These are phyloP conservation scores for Stropharia rugosoannulata DNA, from an alignment of 768 basidiomycete genomes.

Conservation along the genomic window DNA sequence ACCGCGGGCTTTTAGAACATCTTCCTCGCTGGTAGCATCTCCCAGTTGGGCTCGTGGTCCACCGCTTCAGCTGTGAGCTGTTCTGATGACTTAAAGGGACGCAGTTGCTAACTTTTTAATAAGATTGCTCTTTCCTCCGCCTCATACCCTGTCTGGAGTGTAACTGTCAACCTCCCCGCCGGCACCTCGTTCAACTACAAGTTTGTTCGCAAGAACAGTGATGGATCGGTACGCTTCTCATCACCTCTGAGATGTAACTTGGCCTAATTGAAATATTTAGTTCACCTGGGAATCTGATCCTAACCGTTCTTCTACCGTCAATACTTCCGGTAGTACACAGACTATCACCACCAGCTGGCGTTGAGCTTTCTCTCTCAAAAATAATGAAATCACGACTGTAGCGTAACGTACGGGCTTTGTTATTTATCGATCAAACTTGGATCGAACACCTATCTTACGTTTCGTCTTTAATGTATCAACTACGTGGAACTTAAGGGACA, in stretches of 20 bases:
- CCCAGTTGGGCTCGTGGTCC: conserved; percentile 54
- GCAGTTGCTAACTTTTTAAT: neutral
- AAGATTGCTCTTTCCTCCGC: conserved; percentile 51
- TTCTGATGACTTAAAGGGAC: neutral
- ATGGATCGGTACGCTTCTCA: conserved; percentile 11
- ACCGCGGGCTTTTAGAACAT: conserved; percentile 42
- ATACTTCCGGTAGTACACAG: conserved; percentile 29
- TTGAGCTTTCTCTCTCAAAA: neutral
- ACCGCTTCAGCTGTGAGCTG: conserved; percentile 42
- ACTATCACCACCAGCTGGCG: conserved; percentile 15
- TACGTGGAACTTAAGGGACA: no score
- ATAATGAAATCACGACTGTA: no score
- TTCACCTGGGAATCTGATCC: conserved; percentile 65
- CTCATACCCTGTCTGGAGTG: conserved; percentile 54
- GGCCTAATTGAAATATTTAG: conserved; percentile 22
- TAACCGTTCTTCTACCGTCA: conserved; percentile 47
- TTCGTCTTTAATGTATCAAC: no score
- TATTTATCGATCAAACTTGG: no score
- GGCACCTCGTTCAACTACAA: conserved; percentile 56
- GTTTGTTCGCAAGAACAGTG: conserved; percentile 52
- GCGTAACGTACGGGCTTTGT: no score
- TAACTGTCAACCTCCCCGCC: conserved; percentile 48
- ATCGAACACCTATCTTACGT: no score
- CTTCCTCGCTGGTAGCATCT: conserved; percentile 55
- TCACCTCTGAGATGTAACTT: neutral